These are phyloP conservation scores for Poronia punctata DNA, from an alignment of 495 filamentous ascomycete genomes.

Conservation along the genomic window DNA sequence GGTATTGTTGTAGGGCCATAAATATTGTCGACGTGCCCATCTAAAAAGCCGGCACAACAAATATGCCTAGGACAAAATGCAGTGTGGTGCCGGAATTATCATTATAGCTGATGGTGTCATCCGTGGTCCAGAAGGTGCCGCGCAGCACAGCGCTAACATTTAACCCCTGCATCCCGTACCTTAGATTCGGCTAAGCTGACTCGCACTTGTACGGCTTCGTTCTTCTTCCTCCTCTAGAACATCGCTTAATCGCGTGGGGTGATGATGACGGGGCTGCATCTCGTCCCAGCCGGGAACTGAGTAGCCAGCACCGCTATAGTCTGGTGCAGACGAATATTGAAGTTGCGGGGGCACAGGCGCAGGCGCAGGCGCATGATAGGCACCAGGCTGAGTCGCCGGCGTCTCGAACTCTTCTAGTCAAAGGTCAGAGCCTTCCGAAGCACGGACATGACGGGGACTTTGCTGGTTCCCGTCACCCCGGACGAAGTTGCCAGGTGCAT, in stretches of 20 bases:
- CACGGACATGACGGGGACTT: slow-evolving; percentile 32
- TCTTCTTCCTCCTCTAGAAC: slow-evolving; percentile 84
- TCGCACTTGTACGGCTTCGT: slow-evolving; percentile 51
- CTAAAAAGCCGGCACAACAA: no score
- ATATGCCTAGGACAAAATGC: no score
- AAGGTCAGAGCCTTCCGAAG: slow-evolving; percentile 34
- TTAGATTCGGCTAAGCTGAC: slow-evolving; percentile 39
- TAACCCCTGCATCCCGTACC: no score
- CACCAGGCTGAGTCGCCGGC: slow-evolving; percentile 24
- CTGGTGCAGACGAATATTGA: slow-evolving; percentile 26
- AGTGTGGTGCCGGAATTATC: no score
- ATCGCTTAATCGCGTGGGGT: slow-evolving; percentile 90
- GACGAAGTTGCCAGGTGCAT: slow-evolving; percentile 41
- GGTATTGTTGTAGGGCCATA: no score
- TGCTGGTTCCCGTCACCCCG: slow-evolving; percentile 41
- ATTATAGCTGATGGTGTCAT: no score
- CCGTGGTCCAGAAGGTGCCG: no score
- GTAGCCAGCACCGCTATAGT: slow-evolving; percentile 55
- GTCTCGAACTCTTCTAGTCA: slow-evolving; percentile 45
- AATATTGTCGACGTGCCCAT: no score
- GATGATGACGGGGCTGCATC: slow-evolving; percentile 74
- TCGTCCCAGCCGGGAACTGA: slow-evolving; percentile 68
- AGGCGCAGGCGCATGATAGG: slow-evolving; percentile 30
- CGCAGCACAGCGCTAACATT: no score
- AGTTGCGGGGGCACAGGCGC: slow-evolving; percentile 23